A percentile compares a stretch with the other conserved stretches of the same genome.
These are phyloP conservation scores for Brasenia schreberi DNA, from an alignment of 164 flowering plant species.

Conservation along the genomic window DNA sequence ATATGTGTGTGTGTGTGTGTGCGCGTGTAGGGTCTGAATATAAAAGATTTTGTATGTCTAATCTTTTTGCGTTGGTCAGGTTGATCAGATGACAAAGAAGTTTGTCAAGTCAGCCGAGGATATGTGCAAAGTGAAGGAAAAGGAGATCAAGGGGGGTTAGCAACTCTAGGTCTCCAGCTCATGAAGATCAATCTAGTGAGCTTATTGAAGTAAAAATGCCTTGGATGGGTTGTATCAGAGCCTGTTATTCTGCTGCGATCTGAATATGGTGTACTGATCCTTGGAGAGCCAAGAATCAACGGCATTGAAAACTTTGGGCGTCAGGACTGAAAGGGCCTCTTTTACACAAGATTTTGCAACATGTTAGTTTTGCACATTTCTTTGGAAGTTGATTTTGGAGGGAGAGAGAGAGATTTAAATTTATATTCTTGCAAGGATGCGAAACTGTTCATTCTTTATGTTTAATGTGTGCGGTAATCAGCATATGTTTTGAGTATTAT, in stretches of 20 bases:
- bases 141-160: constrained; percentile 56
- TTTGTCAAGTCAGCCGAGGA: constrained; percentile 79
- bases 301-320: too few relatives aligned
- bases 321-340: too few relatives aligned
- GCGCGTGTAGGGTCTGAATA: neutral
- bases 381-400: too few relatives aligned
- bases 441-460: too few relatives aligned
- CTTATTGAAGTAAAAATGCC: neutral
- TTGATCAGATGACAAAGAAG: constrained; percentile 84
- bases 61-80: constrained; percentile 19
- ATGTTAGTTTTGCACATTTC: too few relatives aligned
- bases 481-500: too few relatives aligned
- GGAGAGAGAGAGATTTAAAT: too few relatives aligned
- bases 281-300: too few relatives aligned
- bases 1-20: neutral
- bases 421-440: too few relatives aligned
- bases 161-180: neutral
- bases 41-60: neutral
- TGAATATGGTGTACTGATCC: too few relatives aligned
- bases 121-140: constrained; percentile 89
- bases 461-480: too few relatives aligned
- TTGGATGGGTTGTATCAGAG: neutral
- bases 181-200: neutral
- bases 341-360: too few relatives aligned
- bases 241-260: neutral